These are phyloP conservation scores for Pythium guiyangense DNA, from an alignment of 352 stramenopile genomes.

Conservation along the genomic window DNA sequence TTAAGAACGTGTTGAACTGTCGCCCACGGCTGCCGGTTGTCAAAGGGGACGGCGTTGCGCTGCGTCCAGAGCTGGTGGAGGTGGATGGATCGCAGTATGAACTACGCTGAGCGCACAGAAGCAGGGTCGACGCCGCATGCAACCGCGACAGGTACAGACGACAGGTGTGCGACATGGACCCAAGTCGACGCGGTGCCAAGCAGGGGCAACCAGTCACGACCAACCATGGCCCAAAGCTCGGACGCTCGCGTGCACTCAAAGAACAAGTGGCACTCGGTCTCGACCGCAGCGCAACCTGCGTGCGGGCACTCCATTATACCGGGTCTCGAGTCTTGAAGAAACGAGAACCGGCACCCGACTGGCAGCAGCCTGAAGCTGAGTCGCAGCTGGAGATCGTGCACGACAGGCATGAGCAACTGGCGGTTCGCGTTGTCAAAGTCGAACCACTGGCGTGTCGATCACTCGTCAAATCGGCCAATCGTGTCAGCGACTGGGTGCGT, in stretches of 20 bases:
- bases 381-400: conserved; percentile 1
- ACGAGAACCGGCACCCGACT: background rate
- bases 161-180: background rate
- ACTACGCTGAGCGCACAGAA: no score
- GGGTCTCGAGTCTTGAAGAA: background rate
- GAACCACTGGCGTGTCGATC: background rate
- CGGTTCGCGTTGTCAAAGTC: background rate
- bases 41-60: conserved; percentile 1
- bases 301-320: background rate
- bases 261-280: conserved; percentile 4
- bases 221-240: background rate
- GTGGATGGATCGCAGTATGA: background rate
- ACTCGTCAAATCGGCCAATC: background rate
- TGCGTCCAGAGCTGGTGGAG: background rate
- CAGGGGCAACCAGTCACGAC: background rate
- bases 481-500: background rate
- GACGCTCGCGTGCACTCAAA: background rate
- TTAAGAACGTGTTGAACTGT: background rate
- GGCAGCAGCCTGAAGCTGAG: background rate
- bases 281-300: background rate
- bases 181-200: background rate
- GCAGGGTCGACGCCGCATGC: background rate
- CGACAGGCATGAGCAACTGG: background rate
- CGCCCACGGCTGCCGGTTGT: background rate
- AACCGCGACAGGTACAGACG: background rate